Percentiles rank a stretch among this genome's conserved stretches.
Evolutionary conservation across 768 basidiomycete genomes (phyloP).

Genomic region (Lenzites betulinus): DNA sequence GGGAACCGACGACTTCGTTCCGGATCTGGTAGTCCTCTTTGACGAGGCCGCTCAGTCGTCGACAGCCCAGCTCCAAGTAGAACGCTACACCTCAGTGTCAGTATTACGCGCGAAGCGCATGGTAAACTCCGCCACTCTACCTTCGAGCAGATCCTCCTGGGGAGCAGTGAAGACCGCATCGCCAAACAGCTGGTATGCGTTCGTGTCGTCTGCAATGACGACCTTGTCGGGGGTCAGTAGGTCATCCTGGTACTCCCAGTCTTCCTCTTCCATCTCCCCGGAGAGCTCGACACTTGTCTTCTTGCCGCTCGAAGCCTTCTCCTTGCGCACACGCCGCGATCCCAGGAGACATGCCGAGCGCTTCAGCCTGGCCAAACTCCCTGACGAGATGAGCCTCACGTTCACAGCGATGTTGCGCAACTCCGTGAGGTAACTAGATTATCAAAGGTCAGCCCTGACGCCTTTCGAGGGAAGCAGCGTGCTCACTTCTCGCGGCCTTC

Average conservation of each 20-base stretch:
- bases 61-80: constrained; percentile 76
- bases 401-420: constrained; percentile 88
- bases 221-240: constrained; percentile 69
- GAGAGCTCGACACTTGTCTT: constrained; percentile 16
- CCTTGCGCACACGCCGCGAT: constrained; percentile 53
- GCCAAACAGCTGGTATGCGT: constrained; percentile 77
- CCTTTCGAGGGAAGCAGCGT: background rate
- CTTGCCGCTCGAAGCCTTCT: constrained; percentile 21
- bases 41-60: constrained; percentile 68
- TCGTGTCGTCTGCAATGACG: constrained; percentile 85
- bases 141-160: constrained; percentile 90
- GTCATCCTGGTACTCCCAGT: constrained; percentile 73
- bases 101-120: no score
- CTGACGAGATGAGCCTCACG: constrained; percentile 47
- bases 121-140: constrained; percentile 36
- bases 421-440: constrained; percentile 73
- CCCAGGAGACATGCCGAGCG: constrained; percentile 72
- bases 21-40: constrained; percentile 73
- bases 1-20: constrained; percentile 50
- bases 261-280: constrained; percentile 65
- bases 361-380: constrained; percentile 67
- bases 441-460: background rate
- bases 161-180: constrained; percentile 76
- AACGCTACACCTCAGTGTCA: constrained; percentile 49
- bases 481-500: constrained; percentile 69